Conservation (phyloP, 1,284 basidiomycete species). For the Papiliotrema flavescens region DNA sequence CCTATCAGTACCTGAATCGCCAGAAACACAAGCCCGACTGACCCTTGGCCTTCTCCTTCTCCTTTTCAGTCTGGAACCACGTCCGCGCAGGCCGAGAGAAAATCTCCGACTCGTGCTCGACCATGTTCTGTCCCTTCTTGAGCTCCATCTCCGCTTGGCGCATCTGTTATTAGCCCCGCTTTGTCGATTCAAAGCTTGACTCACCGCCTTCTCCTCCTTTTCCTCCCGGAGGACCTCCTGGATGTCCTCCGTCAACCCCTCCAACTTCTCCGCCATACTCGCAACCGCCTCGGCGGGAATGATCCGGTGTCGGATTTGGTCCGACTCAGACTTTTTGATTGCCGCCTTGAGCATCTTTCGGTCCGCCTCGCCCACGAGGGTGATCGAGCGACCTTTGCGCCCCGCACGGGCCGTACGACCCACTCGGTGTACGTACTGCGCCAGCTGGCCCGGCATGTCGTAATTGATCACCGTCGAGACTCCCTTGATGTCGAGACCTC, state of each 20-base stretch:
- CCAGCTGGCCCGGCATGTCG: conserved; percentile 91
- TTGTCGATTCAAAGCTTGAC: conserved; percentile 15
- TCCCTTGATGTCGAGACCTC: conserved; percentile 95
- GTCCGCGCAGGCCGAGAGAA: conserved; percentile 88
- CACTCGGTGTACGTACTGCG: conserved; percentile 93
- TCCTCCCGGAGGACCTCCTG: conserved; percentile 82
- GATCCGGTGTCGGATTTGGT: conserved; percentile 85
- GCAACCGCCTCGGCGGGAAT: conserved; percentile 74
- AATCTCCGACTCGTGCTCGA: conserved; percentile 93
- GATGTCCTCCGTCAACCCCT: conserved; percentile 73
- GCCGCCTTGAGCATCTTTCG: conserved; percentile 94
- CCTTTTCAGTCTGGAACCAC: conserved; percentile 92
- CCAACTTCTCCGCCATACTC: conserved; percentile 69
- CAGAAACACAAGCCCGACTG: conserved; percentile 16
- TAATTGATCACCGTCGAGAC: conserved; percentile 98
- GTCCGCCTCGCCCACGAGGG: conserved; percentile 92
- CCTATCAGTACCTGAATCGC: conserved; percentile 2
- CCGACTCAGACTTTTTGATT: conserved; percentile 80
- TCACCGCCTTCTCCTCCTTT: conserved; percentile 87
- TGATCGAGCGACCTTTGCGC: conserved; percentile 85
- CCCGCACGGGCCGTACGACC: conserved; percentile 96
- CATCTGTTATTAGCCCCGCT: conserved; percentile 52
- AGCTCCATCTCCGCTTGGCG: conserved; percentile 94
- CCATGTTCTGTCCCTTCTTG: conserved; percentile 91
- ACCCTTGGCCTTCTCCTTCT: conserved; percentile 80